These are phyloP conservation scores for Centaurea solstitialis DNA, from an alignment of 129 eudicot genomes.

Conservation along the genomic window DNA sequence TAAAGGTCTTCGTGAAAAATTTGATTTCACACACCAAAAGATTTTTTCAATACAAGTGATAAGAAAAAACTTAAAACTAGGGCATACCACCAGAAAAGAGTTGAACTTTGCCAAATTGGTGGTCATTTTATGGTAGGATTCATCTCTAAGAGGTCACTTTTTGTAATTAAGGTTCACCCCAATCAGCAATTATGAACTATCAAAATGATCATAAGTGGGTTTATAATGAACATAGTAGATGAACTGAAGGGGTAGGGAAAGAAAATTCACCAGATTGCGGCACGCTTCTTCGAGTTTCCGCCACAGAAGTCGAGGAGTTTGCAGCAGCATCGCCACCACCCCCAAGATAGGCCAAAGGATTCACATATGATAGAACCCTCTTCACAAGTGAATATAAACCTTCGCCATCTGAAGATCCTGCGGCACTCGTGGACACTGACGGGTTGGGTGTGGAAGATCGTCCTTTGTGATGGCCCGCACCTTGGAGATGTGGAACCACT, in stretches of 20 bases:
- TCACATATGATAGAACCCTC: slow-evolving; percentile 60
- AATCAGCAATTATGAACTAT: not conserved
- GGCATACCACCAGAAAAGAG: not conserved
- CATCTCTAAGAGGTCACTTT: not conserved
- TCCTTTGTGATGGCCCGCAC: slow-evolving; percentile 29
- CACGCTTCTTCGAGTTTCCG: slow-evolving; percentile 48
- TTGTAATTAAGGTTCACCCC: not conserved
- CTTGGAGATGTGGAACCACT: slow-evolving; percentile 54
- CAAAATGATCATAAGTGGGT: not conserved
- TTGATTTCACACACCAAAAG: not conserved
- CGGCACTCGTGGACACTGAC: slow-evolving; percentile 30
- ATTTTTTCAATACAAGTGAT: not conserved
- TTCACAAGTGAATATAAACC: slow-evolving; percentile 62
- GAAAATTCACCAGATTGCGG: slow-evolving; percentile 58
- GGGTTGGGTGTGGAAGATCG: slow-evolving; percentile 25
- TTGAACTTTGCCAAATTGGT: not conserved
- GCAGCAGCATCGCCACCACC: slow-evolving; percentile 37
- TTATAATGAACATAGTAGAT: not conserved
- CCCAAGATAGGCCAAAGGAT: slow-evolving; percentile 73
- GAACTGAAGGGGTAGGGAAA: not conserved
- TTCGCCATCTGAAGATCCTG: slow-evolving; percentile 52
- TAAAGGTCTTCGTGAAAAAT: not conserved
- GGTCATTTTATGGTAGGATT: not conserved
- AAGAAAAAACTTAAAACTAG: not conserved
- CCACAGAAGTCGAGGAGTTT: slow-evolving; percentile 46